Evolutionary conservation across 2,329 filamentous ascomycete genomes (phyloP), one percentile per base, ranked within the genome.

Genomic region (Neoscytalidium dimidiatum): DNA sequence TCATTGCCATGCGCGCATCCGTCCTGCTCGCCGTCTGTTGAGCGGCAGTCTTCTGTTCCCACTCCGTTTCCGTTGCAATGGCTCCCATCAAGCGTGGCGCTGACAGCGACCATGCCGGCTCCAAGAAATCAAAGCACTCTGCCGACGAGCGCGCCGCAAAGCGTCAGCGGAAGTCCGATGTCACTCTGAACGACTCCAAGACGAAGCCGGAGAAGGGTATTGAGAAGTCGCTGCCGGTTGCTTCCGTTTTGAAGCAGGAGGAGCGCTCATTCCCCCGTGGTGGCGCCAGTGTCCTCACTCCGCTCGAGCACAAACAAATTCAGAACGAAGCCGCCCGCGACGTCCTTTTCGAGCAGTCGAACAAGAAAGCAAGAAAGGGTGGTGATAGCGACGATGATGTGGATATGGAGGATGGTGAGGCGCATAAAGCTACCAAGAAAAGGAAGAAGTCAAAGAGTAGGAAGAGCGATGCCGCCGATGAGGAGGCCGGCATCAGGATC

Each of bases 221-320:
- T 69, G 29, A 68, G 69, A 74, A 71, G 23, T 69, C 71, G 43
- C 26, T 48, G 9, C 52, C 71, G 64, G 69, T 67, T 58, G 48
- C 79, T 51, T 84, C 82, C 23, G 77, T 87, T 19, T 75, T 88
- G 70, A 82, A 82, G 76, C 90, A 95, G 69, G 95, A 98, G 69
- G 95, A 97, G 75, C 89, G 89, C 35, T 84, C 94, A 49, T 99
- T 99, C 73, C 94, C 95, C 70, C 88, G 95, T 84, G 95, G 95
- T 64, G 96, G 95, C 48, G 94, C 88, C 62, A 96, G 92, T 74
- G 85, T 97, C 61, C 82, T 99, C 75, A 97, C 95, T 1, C 94
- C 95, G 21, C 83, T 99, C 60, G 95, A 99, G 77, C 91, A 96
- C 75, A 97, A 97, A 81, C 92, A 98, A 79, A 98, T 99, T 68